Evolutionary conservation across 495 filamentous ascomycete species (phyloP).

Genomic region (Cairneyella variabilis): DNA sequence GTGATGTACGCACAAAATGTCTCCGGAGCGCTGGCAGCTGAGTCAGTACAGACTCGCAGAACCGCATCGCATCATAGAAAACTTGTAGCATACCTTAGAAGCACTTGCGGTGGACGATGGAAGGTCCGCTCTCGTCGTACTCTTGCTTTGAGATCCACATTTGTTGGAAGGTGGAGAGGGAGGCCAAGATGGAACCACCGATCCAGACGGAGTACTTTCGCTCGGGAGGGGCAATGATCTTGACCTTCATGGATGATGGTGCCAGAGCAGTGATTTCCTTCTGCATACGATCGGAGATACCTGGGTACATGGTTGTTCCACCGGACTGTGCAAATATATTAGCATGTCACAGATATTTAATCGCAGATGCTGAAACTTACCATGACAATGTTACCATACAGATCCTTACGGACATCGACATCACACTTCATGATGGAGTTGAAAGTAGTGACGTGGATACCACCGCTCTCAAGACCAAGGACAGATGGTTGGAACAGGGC

Average conservation of each 20-base stretch:
- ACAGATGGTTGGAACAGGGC: constrained; percentile 99
- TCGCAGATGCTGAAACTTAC: constrained; percentile 48
- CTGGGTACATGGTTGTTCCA: constrained; percentile 99
- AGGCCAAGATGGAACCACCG: constrained; percentile 99
- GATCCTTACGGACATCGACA: constrained; percentile 98
- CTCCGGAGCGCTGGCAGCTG: constrained; percentile 9
- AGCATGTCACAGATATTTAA: constrained; percentile 6
- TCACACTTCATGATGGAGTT: constrained; percentile 99
- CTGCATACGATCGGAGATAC: constrained; percentile 99
- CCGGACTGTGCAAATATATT: constrained; percentile 62
- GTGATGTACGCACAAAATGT: constrained; percentile 25
- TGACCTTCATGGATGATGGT: constrained; percentile 98
- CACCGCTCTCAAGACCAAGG: constrained; percentile 94
- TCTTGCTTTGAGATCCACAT: constrained; percentile 99
- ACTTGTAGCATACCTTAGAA: constrained; percentile 70
- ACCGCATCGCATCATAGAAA: too few species aligned
- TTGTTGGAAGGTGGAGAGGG: constrained; percentile 99
- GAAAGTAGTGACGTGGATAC: constrained; percentile 99
- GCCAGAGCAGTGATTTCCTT: constrained; percentile 99
- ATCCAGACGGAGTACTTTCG: constrained; percentile 99
- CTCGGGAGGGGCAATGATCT: constrained; percentile 97
- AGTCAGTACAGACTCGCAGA: not conserved
- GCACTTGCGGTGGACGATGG: constrained; percentile 99
- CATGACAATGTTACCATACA: constrained; percentile 99
- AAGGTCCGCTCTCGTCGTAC: constrained; percentile 99